Percentiles rank a stretch among this genome's conserved stretches.
Evolutionary conservation across 2,329 filamentous ascomycete genomes (phyloP).

Genomic region (Colletotrichum higginsianum): DNA sequence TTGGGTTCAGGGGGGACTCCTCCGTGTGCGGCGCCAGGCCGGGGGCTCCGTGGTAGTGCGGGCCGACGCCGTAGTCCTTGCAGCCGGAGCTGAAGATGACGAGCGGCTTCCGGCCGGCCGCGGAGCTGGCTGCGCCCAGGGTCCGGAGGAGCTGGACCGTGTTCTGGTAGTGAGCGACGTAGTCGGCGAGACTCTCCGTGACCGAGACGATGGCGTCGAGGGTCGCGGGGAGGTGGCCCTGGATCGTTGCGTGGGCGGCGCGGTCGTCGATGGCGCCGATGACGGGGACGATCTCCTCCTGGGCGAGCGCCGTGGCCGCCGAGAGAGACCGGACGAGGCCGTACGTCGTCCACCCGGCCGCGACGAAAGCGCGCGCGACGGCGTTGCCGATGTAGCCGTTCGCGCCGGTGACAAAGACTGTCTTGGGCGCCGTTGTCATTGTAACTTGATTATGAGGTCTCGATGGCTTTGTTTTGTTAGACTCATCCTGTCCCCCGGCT

Average conservation of each 20-base stretch:
- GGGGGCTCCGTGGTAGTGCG: slow-evolving; percentile 52
- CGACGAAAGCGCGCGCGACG: slow-evolving; percentile 60
- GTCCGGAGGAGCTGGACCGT: slow-evolving; percentile 52
- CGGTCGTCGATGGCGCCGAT: slow-evolving; percentile 56
- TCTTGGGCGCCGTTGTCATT: slow-evolving; percentile 41
- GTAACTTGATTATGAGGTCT: background rate
- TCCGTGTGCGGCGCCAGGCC: slow-evolving; percentile 60
- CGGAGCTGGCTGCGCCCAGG: slow-evolving; percentile 52
- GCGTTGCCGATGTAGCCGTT: slow-evolving; percentile 65
- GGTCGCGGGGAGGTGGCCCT: slow-evolving; percentile 46
- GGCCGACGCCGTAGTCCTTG: slow-evolving; percentile 63
- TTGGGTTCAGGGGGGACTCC: slow-evolving; percentile 54
- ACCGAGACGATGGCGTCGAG: slow-evolving; percentile 61
- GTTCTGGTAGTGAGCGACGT: slow-evolving; percentile 56
- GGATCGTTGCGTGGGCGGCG: slow-evolving; percentile 48
- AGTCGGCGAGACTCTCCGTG: slow-evolving; percentile 58
- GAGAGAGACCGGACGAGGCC: slow-evolving; percentile 58
- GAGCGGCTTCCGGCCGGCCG: slow-evolving; percentile 54
- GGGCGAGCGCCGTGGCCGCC: slow-evolving; percentile 49
- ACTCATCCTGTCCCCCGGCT: background rate
- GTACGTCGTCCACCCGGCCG: slow-evolving; percentile 61
- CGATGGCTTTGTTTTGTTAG: background rate
- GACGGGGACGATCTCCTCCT: slow-evolving; percentile 58
- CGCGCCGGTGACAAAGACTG: slow-evolving; percentile 63
- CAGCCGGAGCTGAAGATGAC: slow-evolving; percentile 64